Percentiles rank a stretch among this genome's conserved stretches.
These are phyloP conservation scores for Ceriops tagal DNA, from an alignment of 345 rosid species.

Conservation along the genomic window DNA sequence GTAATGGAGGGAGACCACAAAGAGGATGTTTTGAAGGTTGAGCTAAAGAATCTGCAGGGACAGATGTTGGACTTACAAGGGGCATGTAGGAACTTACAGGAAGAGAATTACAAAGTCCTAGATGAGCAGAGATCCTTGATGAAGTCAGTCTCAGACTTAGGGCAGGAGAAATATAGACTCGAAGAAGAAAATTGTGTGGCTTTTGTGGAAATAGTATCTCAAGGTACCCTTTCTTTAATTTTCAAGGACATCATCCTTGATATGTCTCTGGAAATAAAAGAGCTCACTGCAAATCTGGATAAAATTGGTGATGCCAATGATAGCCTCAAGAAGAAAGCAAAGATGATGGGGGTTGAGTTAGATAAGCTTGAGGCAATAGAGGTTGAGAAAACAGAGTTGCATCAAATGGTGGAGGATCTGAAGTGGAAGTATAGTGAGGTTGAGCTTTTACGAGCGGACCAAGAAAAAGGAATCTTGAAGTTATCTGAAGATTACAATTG, in stretches of 20 bases:
- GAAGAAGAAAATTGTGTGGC: conserved; percentile 57
- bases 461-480: conserved; percentile 44
- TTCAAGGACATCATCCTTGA: conserved; percentile 46
- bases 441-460: conserved; percentile 44
- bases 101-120: conserved; percentile 44
- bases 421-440: conserved; percentile 54
- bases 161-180: conserved; percentile 43
- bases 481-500: conserved; percentile 51
- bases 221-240: conserved; percentile 51
- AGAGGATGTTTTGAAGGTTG: conserved; percentile 55
- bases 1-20: conserved; percentile 46
- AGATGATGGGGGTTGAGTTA: conserved; percentile 37
- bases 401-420: conserved; percentile 46
- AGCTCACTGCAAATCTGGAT: conserved; percentile 37
- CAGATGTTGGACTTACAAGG: conserved; percentile 44
- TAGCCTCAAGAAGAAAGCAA: conserved; percentile 52
- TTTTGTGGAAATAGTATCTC: conserved; percentile 49
- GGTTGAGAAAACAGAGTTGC: conserved; percentile 43
- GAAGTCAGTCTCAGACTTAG: conserved; percentile 38
- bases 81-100: conserved; percentile 42
- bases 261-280: conserved; percentile 42
- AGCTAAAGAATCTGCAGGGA: conserved; percentile 43
- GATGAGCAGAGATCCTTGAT: conserved; percentile 48
- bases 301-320: conserved; percentile 43
- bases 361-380: conserved; percentile 34